Base-by-base conservation (phyloP, 441 rosid genomes). In the Metrosideros polymorpha region DNA sequence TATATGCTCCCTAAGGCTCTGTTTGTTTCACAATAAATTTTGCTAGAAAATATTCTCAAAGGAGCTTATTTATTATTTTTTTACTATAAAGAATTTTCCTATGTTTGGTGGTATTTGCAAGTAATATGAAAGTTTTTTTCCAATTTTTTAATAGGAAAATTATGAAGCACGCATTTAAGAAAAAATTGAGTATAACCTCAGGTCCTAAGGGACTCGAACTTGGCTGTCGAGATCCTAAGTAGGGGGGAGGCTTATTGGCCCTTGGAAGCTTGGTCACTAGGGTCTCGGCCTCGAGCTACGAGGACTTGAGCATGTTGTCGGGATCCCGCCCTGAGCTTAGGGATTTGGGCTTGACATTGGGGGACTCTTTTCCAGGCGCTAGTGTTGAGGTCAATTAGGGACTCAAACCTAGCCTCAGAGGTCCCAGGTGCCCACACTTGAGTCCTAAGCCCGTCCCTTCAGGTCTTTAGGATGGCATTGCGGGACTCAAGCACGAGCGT, bases 401-500 rank as follows among this genome's bases (percentile, higher is more conserved):
- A 17, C 39, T 1, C 39, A 61, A 30, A 17, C 24, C 22, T 1
- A 61, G 0, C 9, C 75, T 15, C 8, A 3, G 24, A 17, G 52
- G 39, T 29, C 39, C 15, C 2, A 3, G 1, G 71, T 7, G 39
- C 12, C 53, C 1, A 0, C 0, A 24, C 42, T 30, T 1, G 0
- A 17, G 1, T 30, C 12, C 24, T 18, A 30, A 2, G 75, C 75
- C 63, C 1, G 0, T 12, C 3, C 42, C 3, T 3, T 61, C 9
- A 30, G 75, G 42, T 61, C 42, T 7, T 0, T 2, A 22, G 27
- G 2, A 32, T 4, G 42, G 25, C 6, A 12, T 17, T 30, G 22
- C 0, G 1, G 3, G 75, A 3, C 42, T 17, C 6, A 9, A 17
- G 24, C 24, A 9, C 0, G 3, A 32, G 24, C 18, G 0, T 1